Percentiles rank a stretch among this genome's conserved stretches.
phyloP scores from a whole-genome alignment of 768 basidiomycete genomes.

The Dentipellis fragilis region DNA sequence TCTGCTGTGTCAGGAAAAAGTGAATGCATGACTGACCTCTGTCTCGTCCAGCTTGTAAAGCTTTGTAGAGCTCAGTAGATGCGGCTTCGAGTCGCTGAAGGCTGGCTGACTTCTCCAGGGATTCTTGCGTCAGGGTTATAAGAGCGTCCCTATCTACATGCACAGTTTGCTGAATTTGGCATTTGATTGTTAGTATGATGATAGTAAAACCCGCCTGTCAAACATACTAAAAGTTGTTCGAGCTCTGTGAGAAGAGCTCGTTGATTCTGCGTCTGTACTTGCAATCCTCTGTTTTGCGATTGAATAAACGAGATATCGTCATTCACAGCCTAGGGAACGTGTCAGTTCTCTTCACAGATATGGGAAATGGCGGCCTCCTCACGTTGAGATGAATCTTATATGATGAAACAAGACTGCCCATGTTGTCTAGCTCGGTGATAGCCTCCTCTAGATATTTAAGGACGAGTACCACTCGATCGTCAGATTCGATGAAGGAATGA shows the following conservation, averaged over 20 bases:
- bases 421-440: constrained; percentile 75
- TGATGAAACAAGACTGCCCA: constrained; percentile 82
- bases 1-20: background rate
- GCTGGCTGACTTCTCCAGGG: constrained; percentile 68
- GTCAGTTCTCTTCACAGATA: background rate
- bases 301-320: constrained; percentile 97
- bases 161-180: constrained; percentile 67
- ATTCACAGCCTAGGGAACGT: constrained; percentile 60
- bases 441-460: constrained; percentile 87
- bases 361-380: constrained; percentile 18
- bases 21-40: constrained; percentile 44
- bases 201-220: background rate
- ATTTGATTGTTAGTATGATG: background rate
- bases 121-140: constrained; percentile 76
- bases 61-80: constrained; percentile 87
- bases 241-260: constrained; percentile 74
- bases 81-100: constrained; percentile 76
- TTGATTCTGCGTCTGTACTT: constrained; percentile 97
- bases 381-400: constrained; percentile 98
- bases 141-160: constrained; percentile 80
- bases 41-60: constrained; percentile 81
- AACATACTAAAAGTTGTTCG: constrained; percentile 67
- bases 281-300: constrained; percentile 90
- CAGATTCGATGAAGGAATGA: constrained; percentile 93
- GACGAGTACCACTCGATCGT: constrained; percentile 81